phyloP scores from a whole-genome alignment of 225 moss, liverwort and hornwort genomes.

The Ulota crispa region DNA sequence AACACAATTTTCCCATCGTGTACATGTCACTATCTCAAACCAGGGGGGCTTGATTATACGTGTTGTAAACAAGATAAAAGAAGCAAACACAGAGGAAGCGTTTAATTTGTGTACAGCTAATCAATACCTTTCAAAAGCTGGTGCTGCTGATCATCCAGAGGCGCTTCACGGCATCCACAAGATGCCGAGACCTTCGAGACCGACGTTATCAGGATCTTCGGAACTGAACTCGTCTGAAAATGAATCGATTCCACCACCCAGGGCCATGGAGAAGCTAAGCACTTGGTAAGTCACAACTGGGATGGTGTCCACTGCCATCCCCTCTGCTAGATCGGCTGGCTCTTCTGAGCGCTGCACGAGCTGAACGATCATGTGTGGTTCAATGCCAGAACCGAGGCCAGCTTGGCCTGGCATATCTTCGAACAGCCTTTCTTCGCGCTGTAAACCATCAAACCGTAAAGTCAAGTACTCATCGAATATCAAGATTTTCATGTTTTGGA shows the following conservation, averaged over 20 bases:
- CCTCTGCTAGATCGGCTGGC: not conserved
- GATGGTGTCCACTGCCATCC: fast-evolving
- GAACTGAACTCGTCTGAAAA: not conserved
- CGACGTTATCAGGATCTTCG: not conserved
- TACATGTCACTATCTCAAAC: too few relatives aligned
- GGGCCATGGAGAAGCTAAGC: not conserved
- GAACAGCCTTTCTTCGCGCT: not conserved
- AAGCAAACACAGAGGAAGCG: not conserved
- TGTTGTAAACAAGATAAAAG: too few relatives aligned
- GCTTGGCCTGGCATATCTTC: not conserved
- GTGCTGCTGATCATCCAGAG: not conserved
- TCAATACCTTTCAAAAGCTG: not conserved
- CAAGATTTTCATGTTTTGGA: not conserved
- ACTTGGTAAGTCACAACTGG: not conserved
- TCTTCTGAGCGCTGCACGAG: not conserved
- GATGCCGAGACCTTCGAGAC: not conserved
- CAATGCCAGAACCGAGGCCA: not conserved
- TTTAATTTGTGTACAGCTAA: not conserved
- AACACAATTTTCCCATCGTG: too few relatives aligned
- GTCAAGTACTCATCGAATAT: not conserved
- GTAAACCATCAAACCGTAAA: not conserved
- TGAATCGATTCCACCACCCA: not conserved
- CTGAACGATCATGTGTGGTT: fast-evolving
- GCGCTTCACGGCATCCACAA: not conserved
- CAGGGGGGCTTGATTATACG: too few relatives aligned